These are phyloP conservation scores for Erodium texanum DNA, from an alignment of 441 rosid species.

Conservation along the genomic window DNA sequence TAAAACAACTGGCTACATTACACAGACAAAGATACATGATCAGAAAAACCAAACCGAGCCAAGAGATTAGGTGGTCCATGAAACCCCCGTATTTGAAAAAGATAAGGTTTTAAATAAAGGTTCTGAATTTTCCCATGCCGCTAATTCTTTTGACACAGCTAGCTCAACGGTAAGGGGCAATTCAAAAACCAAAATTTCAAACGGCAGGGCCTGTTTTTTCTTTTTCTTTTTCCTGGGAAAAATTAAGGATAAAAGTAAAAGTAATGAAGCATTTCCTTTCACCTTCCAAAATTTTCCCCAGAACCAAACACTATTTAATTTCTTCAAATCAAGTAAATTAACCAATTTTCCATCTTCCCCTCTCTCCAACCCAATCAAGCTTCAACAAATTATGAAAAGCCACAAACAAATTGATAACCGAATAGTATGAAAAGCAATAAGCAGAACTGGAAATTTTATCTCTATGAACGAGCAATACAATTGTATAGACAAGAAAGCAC, in stretches of 20 bases:
- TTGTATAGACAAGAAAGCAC: neutral
- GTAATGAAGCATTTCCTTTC: neutral
- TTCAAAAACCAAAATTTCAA: neutral
- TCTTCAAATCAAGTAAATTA: neutral
- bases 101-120: neutral
- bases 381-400: slow-evolving; percentile 9
- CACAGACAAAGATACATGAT: neutral
- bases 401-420: slow-evolving; percentile 6
- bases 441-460: neutral
- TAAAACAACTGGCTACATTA: slow-evolving; percentile 4
- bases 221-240: too few relatives aligned
- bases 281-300: neutral
- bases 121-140: neutral
- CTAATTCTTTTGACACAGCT: neutral
- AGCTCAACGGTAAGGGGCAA: neutral
- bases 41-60: slow-evolving; percentile 5
- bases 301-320: neutral
- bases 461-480: neutral
- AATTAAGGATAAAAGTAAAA: neutral
- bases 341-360: neutral
- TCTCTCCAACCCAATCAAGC: neutral
- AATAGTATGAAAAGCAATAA: neutral
- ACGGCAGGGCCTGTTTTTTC: neutral
- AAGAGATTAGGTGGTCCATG: slow-evolving; percentile 28
- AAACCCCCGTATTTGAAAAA: slow-evolving; percentile 15